Conservation (phyloP, 2,329 filamentous ascomycete genomes). For the Thielaviopsis musarum region DNA sequence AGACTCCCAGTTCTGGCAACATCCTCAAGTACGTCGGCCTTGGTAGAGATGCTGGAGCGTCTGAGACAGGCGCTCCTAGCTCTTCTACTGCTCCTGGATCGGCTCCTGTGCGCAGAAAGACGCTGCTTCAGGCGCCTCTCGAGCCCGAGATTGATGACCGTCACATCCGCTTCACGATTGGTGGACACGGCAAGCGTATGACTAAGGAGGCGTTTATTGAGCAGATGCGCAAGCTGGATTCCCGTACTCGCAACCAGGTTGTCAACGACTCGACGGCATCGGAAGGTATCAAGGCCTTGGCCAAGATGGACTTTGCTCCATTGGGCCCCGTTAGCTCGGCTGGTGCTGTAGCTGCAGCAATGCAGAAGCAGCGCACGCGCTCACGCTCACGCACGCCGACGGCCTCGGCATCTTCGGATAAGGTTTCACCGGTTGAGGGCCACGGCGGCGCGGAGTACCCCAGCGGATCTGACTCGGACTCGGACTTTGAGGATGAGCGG, state of each 20-base stretch:
- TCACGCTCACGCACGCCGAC: conserved; percentile 7
- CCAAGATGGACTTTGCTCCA: conserved; percentile 22
- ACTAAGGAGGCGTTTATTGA: conserved; percentile 66
- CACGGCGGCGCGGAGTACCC: no score
- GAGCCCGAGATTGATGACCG: conserved; percentile 48
- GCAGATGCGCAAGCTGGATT: conserved; percentile 56
- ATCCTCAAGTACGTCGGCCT: conserved; percentile 38
- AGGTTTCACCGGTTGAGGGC: no score
- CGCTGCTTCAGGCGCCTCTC: conserved; percentile 17
- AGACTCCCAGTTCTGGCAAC: conserved; percentile 14
- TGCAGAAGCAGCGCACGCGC: background rate
- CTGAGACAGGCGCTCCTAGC: conserved; percentile 11
- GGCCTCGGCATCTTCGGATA: background rate
- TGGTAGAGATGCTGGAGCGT: conserved; percentile 16
- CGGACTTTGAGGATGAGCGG: conserved; percentile 13
- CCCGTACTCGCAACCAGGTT: conserved; percentile 40
- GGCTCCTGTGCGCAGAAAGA: conserved; percentile 21
- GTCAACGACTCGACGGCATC: conserved; percentile 34
- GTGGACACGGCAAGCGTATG: conserved; percentile 55
- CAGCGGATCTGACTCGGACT: conserved; percentile 14
- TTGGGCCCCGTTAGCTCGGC: background rate
- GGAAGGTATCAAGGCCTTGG: conserved; percentile 30
- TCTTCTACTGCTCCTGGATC: conserved; percentile 14
- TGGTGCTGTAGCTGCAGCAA: background rate
- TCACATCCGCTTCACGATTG: conserved; percentile 60